Base-by-base conservation (phyloP, 768 basidiomycete species). In the Mycena pura region DNA sequence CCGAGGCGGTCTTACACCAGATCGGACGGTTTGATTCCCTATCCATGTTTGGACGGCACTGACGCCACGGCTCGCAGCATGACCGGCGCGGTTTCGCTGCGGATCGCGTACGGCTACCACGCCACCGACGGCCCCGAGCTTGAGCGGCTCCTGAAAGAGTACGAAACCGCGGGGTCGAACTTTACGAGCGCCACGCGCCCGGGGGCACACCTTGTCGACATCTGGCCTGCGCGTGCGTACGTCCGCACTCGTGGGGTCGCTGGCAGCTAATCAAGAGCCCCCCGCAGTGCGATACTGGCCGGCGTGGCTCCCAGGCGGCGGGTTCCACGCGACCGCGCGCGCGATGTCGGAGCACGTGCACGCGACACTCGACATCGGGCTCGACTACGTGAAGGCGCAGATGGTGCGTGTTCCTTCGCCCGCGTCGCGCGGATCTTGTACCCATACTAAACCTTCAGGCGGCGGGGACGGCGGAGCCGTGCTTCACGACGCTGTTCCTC, bases 41-140 rank as follows among this genome's bases (percentile, higher is more conserved):
- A 6, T 34, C 3, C 6, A 25, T 11, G 31, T 15, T 29, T 19
- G 2, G 14, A 22, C 6, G 9, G 11, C 15, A 1, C n/a, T n/a
- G n/a, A n/a, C n/a, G n/a, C n/a, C n/a, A n/a, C n/a, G n/a, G 1
- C 11, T 24, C 8, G 31, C 21, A 60, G 58, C 7, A 21, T 24
- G 11, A 59, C 43, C 21, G 57, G 28, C 11, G 57, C n/a, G 1
- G 28, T 59, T 36, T 25, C 39, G 5, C 58, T 60, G 3, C 29
- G 43, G 5, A 60, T 60, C 5, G 58, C 58, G 13, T 60, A 60
- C 31, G 58, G 58, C 22, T 60, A 60, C 15, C 49, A 52, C 27
- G 2, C 39, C 10, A 17, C 24, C 5, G 49, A 60, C 29, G 57
- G 49, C 1, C 28, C 49, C 8, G 34, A 39, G 1, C 14, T 6